Evolutionary conservation across 208 protist species (phyloP).

Genomic region (Sergeia podlipaevii): DNA sequence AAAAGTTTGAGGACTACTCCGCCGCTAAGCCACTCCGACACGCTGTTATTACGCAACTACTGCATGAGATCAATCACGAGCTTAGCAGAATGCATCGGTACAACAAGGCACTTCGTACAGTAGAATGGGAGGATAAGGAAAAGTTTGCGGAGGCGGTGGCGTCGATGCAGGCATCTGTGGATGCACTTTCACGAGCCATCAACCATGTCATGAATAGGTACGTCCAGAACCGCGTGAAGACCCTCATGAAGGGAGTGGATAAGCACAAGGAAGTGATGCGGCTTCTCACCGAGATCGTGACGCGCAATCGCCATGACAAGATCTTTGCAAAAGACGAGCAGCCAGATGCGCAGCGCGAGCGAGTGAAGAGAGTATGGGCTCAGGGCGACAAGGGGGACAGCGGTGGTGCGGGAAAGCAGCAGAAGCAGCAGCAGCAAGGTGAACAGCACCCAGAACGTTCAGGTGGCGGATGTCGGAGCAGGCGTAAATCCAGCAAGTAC

Average conservation of each 20-base stretch:
- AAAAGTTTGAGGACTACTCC: slow-evolving; percentile 86
- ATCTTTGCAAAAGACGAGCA: slow-evolving; percentile 47
- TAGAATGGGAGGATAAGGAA: slow-evolving; percentile 77
- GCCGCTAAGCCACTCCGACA: slow-evolving; percentile 85
- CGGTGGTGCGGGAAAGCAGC: not conserved
- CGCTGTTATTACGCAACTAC: slow-evolving; percentile 57
- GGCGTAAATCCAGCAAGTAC: slow-evolving; percentile 17
- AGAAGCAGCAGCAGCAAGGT: not conserved
- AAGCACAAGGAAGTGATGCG: slow-evolving; percentile 74
- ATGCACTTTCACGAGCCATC: slow-evolving; percentile 43
- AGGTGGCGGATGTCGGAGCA: not conserved
- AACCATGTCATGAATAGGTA: slow-evolving; percentile 60
- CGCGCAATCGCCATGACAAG: slow-evolving; percentile 65
- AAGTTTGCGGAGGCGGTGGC: slow-evolving; percentile 53
- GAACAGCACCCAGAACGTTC: not conserved
- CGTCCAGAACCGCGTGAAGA: slow-evolving; percentile 63
- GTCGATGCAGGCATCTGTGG: slow-evolving; percentile 41
- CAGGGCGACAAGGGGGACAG: slow-evolving; percentile 11
- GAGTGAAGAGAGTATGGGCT: slow-evolving; percentile 23
- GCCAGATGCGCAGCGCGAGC: slow-evolving; percentile 36
- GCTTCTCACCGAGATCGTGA: slow-evolving; percentile 61
- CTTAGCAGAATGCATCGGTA: slow-evolving; percentile 54
- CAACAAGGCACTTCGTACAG: slow-evolving; percentile 66
- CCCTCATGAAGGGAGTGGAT: slow-evolving; percentile 61
- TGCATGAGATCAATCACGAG: slow-evolving; percentile 43